Percentiles rank a stretch among this genome's conserved stretches.
These are phyloP conservation scores for Prunus dulcis DNA, from an alignment of 306 rosid genomes.

Conservation along the genomic window DNA sequence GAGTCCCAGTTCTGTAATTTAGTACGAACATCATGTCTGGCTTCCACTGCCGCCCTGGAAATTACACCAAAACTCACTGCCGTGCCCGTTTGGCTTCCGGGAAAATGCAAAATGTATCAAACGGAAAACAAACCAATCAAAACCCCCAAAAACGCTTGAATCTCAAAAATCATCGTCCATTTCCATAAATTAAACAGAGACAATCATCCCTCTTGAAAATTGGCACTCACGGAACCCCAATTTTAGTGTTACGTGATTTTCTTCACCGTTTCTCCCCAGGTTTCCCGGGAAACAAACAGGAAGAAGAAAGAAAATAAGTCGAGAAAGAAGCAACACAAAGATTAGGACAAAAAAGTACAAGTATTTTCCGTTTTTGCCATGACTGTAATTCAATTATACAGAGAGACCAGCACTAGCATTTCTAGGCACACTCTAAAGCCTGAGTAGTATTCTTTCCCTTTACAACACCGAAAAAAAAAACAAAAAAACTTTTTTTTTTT, in stretches of 20 bases:
- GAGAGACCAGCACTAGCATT: background rate
- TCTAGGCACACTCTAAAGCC: no score
- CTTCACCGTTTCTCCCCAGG: background rate
- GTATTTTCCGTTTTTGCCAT: background rate
- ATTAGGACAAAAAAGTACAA: slow-evolving; percentile 6
- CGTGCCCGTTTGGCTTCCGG: background rate
- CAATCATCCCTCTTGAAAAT: background rate
- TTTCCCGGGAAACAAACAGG: background rate
- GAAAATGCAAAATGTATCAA: background rate
- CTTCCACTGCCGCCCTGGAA: background rate
- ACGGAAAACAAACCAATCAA: background rate
- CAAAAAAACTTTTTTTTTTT: background rate
- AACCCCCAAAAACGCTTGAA: background rate
- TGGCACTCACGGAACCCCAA: background rate
- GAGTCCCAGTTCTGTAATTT: slow-evolving; percentile 19
- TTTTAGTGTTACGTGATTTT: background rate
- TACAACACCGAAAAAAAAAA: slow-evolving; percentile 31
- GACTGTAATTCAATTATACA: slow-evolving; percentile 1
- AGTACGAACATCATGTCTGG: background rate
- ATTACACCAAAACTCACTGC: background rate
- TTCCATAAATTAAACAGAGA: background rate
- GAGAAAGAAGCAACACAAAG: background rate
- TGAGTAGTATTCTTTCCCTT: slow-evolving; percentile 20
- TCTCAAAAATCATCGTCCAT: background rate
- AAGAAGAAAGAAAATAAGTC: background rate